These are phyloP conservation scores for Chlorella ohadii DNA, from an alignment of 139 green algal genomes.

Conservation along the genomic window DNA sequence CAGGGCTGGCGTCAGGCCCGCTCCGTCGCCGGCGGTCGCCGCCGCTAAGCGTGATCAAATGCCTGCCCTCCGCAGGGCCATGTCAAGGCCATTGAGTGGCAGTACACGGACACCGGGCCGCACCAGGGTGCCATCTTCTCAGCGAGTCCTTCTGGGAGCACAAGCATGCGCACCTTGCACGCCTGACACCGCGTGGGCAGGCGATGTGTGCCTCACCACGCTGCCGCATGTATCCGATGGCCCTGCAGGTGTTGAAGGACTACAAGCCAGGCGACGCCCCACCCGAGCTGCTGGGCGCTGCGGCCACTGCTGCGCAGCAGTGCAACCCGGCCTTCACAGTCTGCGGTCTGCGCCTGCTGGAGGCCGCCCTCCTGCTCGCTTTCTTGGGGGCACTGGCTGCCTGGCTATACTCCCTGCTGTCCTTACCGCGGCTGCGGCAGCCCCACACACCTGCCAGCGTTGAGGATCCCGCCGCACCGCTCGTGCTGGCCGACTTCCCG, in stretches of 20 bases:
- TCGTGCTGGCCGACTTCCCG: not conserved
- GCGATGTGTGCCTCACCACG: too few relatives aligned
- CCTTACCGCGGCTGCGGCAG: not conserved
- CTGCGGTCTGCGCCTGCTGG: not conserved
- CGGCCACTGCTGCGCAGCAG: not conserved
- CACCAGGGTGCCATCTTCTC: not conserved
- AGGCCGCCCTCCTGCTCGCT: not conserved
- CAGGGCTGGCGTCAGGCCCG: too few relatives aligned
- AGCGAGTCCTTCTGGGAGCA: not conserved
- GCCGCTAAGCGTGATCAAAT: too few relatives aligned
- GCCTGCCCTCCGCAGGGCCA: not conserved
- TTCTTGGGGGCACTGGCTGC: not conserved
- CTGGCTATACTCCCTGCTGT: slow-evolving; percentile 5
- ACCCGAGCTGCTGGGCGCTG: not conserved
- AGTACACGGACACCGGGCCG: not conserved
- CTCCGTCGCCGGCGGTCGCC: too few relatives aligned
- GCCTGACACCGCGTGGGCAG: too few relatives aligned
- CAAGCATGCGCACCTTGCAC: too few relatives aligned
- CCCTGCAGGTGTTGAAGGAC: not conserved
- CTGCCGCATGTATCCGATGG: too few relatives aligned
- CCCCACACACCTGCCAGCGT: not conserved
- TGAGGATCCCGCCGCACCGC: not conserved
- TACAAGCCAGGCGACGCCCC: not conserved
- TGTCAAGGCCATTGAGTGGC: slow-evolving; percentile 2
- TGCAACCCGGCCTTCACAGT: not conserved